Evolutionary conservation across 441 rosid genomes (phyloP).

Genomic region (Gossypium davidsonii): DNA sequence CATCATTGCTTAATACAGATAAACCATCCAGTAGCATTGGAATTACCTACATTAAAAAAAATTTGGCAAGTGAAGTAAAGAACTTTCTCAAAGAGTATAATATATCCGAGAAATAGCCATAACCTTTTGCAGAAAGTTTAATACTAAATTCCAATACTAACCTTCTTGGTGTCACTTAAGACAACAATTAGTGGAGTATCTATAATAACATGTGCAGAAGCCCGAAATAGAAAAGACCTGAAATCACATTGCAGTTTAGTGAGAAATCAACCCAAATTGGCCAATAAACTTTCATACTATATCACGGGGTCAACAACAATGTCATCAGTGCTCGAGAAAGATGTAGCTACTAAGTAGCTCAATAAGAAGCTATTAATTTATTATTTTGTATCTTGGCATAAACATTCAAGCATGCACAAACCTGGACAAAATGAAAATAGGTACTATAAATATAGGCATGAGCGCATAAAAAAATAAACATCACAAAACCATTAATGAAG

Average conservation of each 20-base stretch:
- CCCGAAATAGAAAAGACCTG: slow-evolving; percentile 60
- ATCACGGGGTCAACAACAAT: not conserved
- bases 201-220: slow-evolving; percentile 63
- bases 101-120: not conserved
- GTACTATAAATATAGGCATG: not conserved
- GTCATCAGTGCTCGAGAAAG: not conserved
- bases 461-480: not conserved
- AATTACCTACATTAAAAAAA: slow-evolving; percentile 46
- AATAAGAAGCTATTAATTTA: not conserved
- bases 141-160: slow-evolving; percentile 21
- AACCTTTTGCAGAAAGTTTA: not conserved
- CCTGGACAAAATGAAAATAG: not conserved
- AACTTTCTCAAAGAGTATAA: slow-evolving; percentile 11
- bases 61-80: slow-evolving; percentile 1
- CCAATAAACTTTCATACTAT: not conserved
- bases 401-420: not conserved
- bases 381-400: not conserved
- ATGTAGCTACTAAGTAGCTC: not conserved
- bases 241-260: slow-evolving; percentile 23
- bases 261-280: not conserved
- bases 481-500: not conserved
- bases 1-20: slow-evolving; percentile 40
- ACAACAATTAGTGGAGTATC: slow-evolving; percentile 60
- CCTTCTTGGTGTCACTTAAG: slow-evolving; percentile 67
- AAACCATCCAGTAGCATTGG: slow-evolving; percentile 63